Evolutionary conservation across 2,329 filamentous ascomycete species (phyloP), one percentile per base, ranked within the genome.

Genomic region (Fusarium devonianum): DNA sequence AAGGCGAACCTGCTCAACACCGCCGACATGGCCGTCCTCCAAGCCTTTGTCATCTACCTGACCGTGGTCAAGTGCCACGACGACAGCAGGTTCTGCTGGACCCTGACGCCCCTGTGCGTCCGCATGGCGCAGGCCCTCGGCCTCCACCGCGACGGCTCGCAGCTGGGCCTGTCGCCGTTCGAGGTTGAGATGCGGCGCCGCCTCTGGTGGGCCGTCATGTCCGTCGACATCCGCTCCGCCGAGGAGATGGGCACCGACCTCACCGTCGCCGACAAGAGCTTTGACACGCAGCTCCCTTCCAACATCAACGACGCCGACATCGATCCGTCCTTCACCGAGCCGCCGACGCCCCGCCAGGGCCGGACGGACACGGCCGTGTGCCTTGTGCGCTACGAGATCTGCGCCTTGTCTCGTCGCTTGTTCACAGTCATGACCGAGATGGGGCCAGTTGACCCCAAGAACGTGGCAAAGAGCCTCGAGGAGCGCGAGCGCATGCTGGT

Each of bases 121-220:
- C 53, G 48, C 25, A 59, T 59, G 56, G 56, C 42, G 3, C 56
- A 60, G 32, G 56, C 56, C 1, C 56, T 59, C 5, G 57, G 57
- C 6, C 56, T 60, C 10, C 56, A 60, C 13, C 57, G 57, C 5
- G 57, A 60, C 2, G 56, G 56, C 0, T 53, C 53, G 8, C 56
- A 60, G 13, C 41, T 60, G 5, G 44, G 49, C 2, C 41, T 60
- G 4, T 25, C 53, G 1, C 57, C 57, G 1, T 60, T 60, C 9
- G 57, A 60, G n/a, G 57, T 60, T 9, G 57, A 60, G 53, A 60
- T 60, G 56, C 57, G 57, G 2, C 57, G 57, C 3, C 56, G 57
- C n/a, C 53, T 60, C 14, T 60, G 57, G 57, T 60, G 57, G 57
- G 37, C 48, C 3, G 53, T 60, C 8, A 42, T 60, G 10, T 33